Conservation (phyloP, 192 early-diverging fungal genomes). For the Backusella circina region DNA sequence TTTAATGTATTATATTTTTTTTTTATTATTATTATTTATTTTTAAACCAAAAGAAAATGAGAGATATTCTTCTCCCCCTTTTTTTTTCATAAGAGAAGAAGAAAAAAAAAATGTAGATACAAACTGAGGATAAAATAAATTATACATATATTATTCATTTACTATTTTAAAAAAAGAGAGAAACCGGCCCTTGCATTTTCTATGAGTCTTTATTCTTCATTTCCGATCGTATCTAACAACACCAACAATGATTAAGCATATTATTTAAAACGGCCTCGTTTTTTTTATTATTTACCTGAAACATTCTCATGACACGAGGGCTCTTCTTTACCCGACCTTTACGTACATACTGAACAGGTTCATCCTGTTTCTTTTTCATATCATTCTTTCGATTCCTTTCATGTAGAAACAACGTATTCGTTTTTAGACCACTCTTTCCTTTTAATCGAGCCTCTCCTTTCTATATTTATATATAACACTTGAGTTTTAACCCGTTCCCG, state of each 20-base stretch:
- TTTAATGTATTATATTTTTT: not conserved
- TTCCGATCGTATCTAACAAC: conserved; percentile 2
- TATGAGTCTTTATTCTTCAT: not conserved
- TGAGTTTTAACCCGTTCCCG: too few relatives aligned
- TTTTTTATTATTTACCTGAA: conserved; percentile 9
- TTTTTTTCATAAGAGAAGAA: too few relatives aligned
- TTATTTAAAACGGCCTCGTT: not conserved
- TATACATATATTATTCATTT: not conserved
- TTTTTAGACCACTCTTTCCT: conserved; percentile 13
- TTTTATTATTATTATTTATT: not conserved
- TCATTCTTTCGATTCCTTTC: conserved; percentile 9
- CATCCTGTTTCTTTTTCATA: not conserved
- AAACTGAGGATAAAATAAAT: not conserved
- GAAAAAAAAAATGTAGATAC: not conserved
- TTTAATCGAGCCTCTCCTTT: conserved; percentile 18
- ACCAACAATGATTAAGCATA: not conserved
- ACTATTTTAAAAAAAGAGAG: not conserved
- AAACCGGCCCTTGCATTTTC: not conserved
- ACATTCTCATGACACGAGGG: conserved; percentile 8
- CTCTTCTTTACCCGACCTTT: conserved; percentile 6
- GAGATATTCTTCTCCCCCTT: too few relatives aligned
- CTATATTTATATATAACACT: too few relatives aligned
- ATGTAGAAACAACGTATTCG: conserved; percentile 19
- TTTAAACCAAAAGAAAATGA: too few relatives aligned
- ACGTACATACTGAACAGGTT: not conserved